A percentile compares a stretch with the other conserved stretches of the same genome.
Conservation (phyloP, 805 yeast species). For the Metschnikowia gelsemii region DNA sequence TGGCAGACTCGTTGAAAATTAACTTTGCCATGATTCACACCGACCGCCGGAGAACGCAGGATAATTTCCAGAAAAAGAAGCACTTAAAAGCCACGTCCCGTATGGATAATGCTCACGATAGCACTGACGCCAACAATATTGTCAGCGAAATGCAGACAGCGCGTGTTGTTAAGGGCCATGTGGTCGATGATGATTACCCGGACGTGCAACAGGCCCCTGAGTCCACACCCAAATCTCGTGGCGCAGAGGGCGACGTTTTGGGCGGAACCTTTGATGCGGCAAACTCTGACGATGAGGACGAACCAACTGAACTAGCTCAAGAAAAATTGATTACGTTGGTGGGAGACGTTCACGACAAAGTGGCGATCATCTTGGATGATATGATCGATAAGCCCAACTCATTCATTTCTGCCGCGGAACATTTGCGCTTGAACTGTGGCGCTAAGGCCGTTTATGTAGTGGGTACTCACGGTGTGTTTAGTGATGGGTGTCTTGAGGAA, state of each 20-base stretch:
- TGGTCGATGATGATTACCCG: slow-evolving; percentile 79
- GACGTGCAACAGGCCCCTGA: slow-evolving; percentile 4
- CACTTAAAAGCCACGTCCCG: slow-evolving; percentile 33
- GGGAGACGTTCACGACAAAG: slow-evolving; percentile 89
- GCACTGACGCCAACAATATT: slow-evolving; percentile 64
- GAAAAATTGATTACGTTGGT: slow-evolving; percentile 94
- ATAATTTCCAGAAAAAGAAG: slow-evolving; percentile 45
- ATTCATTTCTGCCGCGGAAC: slow-evolving; percentile 97
- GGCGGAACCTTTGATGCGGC: slow-evolving; percentile 78
- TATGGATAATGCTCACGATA: slow-evolving; percentile 60
- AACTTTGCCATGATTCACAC: slow-evolving; percentile 99
- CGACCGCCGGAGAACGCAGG: slow-evolving; percentile 88
- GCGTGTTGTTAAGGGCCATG: slow-evolving; percentile 94
- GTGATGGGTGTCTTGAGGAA: slow-evolving; percentile 79
- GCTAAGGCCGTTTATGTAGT: slow-evolving; percentile 86
- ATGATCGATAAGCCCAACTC: slow-evolving; percentile 95
- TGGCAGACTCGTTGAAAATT: slow-evolving; percentile 94
- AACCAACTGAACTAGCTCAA: slow-evolving; percentile 54
- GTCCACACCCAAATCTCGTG: slow-evolving; percentile 13
- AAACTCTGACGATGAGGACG: slow-evolving; percentile 89
- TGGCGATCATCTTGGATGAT: slow-evolving; percentile 93
- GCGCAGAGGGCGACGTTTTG: slow-evolving; percentile 52
- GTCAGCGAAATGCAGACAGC: slow-evolving; percentile 90
- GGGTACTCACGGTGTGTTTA: slow-evolving; percentile 95
- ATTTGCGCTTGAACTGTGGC: slow-evolving; percentile 92